phyloP scores from a whole-genome alignment of 257 asterid genomes.

The Striga asiatica region DNA sequence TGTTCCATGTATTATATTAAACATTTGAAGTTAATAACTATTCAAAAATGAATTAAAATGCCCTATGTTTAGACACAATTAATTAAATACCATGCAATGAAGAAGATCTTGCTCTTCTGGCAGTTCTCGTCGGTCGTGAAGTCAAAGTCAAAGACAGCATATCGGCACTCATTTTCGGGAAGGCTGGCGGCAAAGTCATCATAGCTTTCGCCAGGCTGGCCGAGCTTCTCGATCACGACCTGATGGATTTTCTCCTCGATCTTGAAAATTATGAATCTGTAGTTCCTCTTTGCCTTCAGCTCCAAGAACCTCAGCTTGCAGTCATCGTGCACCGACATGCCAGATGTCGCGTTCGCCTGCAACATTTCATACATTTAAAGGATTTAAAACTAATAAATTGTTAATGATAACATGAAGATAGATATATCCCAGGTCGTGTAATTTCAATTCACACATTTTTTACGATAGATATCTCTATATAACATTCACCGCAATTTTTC shows the following conservation, averaged over 20 bases:
- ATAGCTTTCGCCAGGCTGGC: conserved; percentile 16
- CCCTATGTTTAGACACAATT: no score
- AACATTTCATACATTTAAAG: no score
- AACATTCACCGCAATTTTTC: not conserved
- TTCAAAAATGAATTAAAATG: no score
- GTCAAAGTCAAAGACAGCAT: conserved; percentile 28
- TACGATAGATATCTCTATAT: no score
- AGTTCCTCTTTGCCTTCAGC: conserved; percentile 28
- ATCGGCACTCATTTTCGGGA: conserved; percentile 27
- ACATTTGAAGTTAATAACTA: no score
- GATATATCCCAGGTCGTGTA: no score
- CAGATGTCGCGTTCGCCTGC: conserved; percentile 31
- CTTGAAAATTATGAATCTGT: conserved; percentile 24
- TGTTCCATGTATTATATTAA: no score
- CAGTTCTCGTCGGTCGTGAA: conserved; percentile 21
- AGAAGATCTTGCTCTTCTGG: no score
- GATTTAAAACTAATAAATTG: not conserved
- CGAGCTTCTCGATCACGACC: conserved; percentile 24
- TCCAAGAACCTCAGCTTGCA: no score
- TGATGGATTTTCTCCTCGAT: conserved; percentile 25
- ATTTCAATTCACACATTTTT: no score
- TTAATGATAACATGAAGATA: no score
- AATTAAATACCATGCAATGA: conserved; percentile 37
- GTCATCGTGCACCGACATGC: conserved; percentile 28
- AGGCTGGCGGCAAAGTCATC: conserved; percentile 23